Evolutionary conservation across 495 filamentous ascomycete species (phyloP), one percentile per base, ranked within the genome.

Genomic region (Cercophora scortea): DNA sequence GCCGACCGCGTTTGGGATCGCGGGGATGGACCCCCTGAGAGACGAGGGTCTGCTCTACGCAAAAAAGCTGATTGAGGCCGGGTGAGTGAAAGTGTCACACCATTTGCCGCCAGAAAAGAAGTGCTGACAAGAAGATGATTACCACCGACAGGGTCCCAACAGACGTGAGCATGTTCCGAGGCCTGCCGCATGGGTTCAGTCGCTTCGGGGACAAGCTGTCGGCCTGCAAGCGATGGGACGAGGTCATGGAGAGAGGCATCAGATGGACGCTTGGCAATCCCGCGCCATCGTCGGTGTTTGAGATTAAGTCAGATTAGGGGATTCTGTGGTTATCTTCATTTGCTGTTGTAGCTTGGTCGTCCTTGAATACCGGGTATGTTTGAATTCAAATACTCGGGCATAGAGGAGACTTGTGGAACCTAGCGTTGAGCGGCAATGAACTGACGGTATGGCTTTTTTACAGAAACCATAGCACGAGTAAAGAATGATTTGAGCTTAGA

Each of bases 121-220:
- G 25, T 25, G 25, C 25, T 25, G 25, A 25, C 25, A 25, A 5
- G 5, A 2, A 25, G 25, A 25, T 25, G 25, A n/a, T 5, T 25
- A 25, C 25, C 2, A 5, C 25, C 25, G 25, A 25, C 17, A 49
- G 47, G 16, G 67, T 77, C 7, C 62, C 73, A 6, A 75, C 71
- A 0, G 49, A 72, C 52, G 61, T 73, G 1, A 55, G 67, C 52
- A 52, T 77, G 33, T 76, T 76, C 60, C 59, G 48, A n/a, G 74
- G 72, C 0, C 54, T 77, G 9, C 73, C 74, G 18, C 74, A 79
- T 65, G 73, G 68, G 8, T 78, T 76, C 52, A 54, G 75, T 32
- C 54, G 68, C 2, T 67, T 61, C 47, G 68, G 63, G 12, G 61
- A 68, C 9, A 59, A 58, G 32, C 40, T 77, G 44, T 55, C 66